These are phyloP conservation scores for Massarina eburnea DNA, from an alignment of 2,329 filamentous ascomycete genomes.

Conservation along the genomic window DNA sequence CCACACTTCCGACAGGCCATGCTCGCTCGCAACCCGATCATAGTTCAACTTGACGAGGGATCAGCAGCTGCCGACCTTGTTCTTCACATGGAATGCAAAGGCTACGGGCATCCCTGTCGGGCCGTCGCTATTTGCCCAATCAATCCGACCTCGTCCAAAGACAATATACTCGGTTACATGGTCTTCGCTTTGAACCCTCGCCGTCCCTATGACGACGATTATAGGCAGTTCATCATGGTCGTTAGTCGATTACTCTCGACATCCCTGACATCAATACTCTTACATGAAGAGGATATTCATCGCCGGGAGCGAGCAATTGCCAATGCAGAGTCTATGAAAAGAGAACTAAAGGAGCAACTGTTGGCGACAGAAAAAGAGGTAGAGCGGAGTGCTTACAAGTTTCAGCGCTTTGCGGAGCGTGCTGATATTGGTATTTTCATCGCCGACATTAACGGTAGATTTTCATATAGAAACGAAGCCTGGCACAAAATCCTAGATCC, in stretches of 20 bases:
- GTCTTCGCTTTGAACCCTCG: conserved; percentile 45
- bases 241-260: conserved; percentile 42
- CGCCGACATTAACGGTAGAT: conserved; percentile 35
- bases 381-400: conserved; percentile 34
- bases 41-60: conserved; percentile 33
- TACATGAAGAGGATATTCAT: conserved; percentile 43
- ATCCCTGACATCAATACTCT: conserved; percentile 42
- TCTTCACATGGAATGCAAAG: conserved; percentile 32
- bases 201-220: conserved; percentile 42
- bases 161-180: conserved; percentile 42
- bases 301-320: conserved; percentile 36
- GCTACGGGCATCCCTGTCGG: conserved; percentile 40
- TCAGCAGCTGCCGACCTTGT: conserved; percentile 28
- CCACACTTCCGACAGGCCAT: conserved; percentile 4
- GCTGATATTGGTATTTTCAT: conserved; percentile 47
- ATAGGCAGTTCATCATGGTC: conserved; percentile 42
- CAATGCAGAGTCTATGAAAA: conserved; percentile 37
- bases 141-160: conserved; percentile 32
- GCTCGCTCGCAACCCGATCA: conserved; percentile 26
- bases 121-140: conserved; percentile 41
- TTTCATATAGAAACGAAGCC: conserved; percentile 45
- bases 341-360: conserved; percentile 26
- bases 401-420: conserved; percentile 43
- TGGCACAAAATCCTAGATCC: conserved; percentile 26
- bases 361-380: conserved; percentile 32